These are phyloP conservation scores for Penicillium desertorum DNA, from an alignment of 495 filamentous ascomycete genomes.

Conservation along the genomic window DNA sequence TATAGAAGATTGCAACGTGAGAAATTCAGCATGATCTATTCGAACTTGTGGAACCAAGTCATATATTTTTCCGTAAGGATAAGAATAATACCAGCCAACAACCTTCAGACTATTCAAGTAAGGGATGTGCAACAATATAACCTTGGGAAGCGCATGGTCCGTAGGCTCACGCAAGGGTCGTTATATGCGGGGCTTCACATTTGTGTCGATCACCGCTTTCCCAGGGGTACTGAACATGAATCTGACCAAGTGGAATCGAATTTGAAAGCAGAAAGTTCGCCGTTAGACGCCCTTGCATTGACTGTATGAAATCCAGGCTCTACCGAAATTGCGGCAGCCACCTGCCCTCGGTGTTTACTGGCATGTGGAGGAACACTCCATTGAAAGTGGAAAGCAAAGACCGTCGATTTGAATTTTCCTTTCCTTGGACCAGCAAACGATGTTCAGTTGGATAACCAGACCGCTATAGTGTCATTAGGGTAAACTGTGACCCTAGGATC, in stretches of 20 bases:
- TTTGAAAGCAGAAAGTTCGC: background rate
- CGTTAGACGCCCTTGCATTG: background rate
- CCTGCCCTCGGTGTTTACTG: background rate
- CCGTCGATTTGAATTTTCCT: background rate
- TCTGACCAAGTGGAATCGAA: background rate
- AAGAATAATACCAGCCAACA: background rate
- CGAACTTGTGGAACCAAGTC: background rate
- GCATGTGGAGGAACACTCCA: background rate
- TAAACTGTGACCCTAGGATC: background rate
- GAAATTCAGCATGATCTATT: background rate
- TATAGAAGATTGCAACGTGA: background rate
- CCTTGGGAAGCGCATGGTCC: conserved; percentile 9
- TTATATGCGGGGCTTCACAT: conserved; percentile 4
- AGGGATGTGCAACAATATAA: conserved; percentile 15
- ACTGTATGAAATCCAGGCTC: background rate
- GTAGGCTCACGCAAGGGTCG: conserved; percentile 20
- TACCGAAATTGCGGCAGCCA: background rate
- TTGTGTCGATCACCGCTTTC: conserved; percentile 7
- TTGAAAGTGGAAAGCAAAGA: background rate
- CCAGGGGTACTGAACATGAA: background rate
- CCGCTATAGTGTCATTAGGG: background rate
- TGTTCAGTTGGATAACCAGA: background rate
- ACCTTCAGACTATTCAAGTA: conserved; percentile 3
- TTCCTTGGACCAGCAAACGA: background rate
- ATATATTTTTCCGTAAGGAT: background rate